Base-by-base conservation (phyloP, 2,329 filamentous ascomycete species). In the Aspergillus intermedius region DNA sequence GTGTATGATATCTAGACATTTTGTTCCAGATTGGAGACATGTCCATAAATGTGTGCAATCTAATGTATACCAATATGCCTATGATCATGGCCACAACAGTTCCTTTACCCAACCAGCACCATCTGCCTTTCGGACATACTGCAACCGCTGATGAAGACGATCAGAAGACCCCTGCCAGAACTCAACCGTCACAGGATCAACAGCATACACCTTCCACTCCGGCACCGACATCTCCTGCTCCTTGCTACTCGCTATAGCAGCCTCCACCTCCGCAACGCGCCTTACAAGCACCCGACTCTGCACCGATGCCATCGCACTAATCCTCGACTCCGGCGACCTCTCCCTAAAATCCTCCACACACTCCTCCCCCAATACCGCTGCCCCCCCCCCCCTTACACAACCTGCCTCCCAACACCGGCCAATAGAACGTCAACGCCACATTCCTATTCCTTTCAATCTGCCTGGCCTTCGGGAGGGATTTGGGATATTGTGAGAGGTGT, bases 381-480 rank as follows among this genome's bases (percentile, higher is more conserved):
- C 54, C 2, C 3, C 30, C n/a, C n/a, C n/a, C 7, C 54, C 54
- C 12, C 43, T 47, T 15, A 57, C 3, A 4, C 54, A 21, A 57
- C 37, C 37, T 57, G 54, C n/a, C 53, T 15, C n/a, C 47, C 54
- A n/a, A 57, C 34, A 25, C 25, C 15, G 54, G 48, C 54, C 54
- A 55, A 23, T 55, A 57, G 35, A 55, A 57, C 1, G 53, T 55
- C 22, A 57, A 43, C 2, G 54, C 50, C 2, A 47, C 48, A 17
- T 25, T 12, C 4, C 43, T 41, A 32, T 48, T 55, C 0, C 45
- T 8, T 22, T 22, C 21, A 22, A 57, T 15, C 8, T 57, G 53
- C 22, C 35, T 47, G 3, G 45, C 50, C 45, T 57, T 57, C 5
- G 54, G 54, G 40, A 55, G 55, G 23, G 8, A 2, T 25, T 22